Evolutionary conservation across 257 asterid species (phyloP).

Genomic region (Solanum chmielewskii): DNA sequence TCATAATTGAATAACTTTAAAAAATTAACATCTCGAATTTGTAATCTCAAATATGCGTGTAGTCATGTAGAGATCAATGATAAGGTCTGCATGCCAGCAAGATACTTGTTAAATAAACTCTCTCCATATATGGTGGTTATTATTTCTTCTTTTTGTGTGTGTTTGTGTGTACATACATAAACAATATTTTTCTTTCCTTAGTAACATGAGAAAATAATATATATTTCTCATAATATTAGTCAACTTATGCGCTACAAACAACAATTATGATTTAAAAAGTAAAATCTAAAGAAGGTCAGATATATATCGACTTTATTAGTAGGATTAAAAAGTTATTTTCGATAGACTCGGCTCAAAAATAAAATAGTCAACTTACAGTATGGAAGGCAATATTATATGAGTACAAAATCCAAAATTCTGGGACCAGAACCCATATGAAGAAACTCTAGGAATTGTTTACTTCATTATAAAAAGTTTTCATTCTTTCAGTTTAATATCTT

Average conservation of each 20-base stretch:
- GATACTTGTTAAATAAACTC: neutral
- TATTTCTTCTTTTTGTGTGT: neutral
- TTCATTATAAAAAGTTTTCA: neutral
- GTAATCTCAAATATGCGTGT: neutral
- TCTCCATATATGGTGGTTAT: neutral
- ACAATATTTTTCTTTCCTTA: neutral
- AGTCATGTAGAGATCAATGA: neutral
- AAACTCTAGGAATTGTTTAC: slow-evolving; percentile 17
- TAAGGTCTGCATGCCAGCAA: neutral
- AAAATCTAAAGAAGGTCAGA: neutral
- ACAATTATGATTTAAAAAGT: neutral
- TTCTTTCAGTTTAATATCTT: neutral
- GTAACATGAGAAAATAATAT: neutral
- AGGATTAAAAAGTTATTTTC: rapidly evolving
- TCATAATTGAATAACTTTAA: neutral
- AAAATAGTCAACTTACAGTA: neutral
- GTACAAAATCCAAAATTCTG: neutral
- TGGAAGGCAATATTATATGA: neutral
- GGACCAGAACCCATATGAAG: slow-evolving; percentile 19
- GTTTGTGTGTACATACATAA: neutral
- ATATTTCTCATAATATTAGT: neutral
- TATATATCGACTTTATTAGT: neutral
- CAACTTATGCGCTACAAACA: neutral
- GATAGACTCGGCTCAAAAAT: neutral
- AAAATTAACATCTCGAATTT: neutral